Base-by-base conservation (phyloP, 1,139 yeast species). In the Lodderomyces pseudojiufengensis region DNA sequence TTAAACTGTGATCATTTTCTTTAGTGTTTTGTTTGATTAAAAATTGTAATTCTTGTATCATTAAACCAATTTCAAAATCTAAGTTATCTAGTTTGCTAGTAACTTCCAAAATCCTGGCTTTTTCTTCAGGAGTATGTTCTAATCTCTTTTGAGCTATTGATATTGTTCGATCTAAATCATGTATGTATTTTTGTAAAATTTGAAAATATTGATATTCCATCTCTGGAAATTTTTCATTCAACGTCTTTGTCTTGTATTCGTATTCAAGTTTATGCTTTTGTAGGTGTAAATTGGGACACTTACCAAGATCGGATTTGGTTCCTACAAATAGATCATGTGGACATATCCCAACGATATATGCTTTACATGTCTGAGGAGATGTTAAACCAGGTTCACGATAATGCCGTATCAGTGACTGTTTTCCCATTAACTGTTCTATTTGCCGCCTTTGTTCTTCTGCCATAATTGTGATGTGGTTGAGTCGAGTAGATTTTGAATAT, bases 281-380 rank as follows among this genome's bases (percentile, higher is more conserved):
- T 26, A 80, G 58, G 55, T 90, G 97, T 16, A 82, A 61, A 47
- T 73, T 76, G 1, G 90, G 87, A 55, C 97, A 90, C 39, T 72
- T 72, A 1, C 97, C 96, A 41, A 85, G 57, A 53, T 84, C 88
- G 52, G 84, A 86, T 56, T 87, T 88, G 11, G 97, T 85, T 5
- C 87, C 87, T 11, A 74, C 73, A 52, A 90, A 84, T 39, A 90
- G 57, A 49, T 88, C 96, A 55, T 84, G 85, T 0, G 95, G 94
- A 50, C 97, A 90, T n/a, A 77, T 75, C 1, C 95, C 96, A 6
- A 87, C 87, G 11, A 92, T 57, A 55, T 81, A 90, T 20, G 86
- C 70, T 53, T 84, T 84, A 57, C 97, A 90, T 9, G 88, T 80
- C 32, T 77, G 66, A 12, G 81, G 76, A 43, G 82, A 84, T 20